These are phyloP conservation scores for Kodamaea sp. DNA, from an alignment of 1,139 yeast genomes.

Conservation along the genomic window DNA sequence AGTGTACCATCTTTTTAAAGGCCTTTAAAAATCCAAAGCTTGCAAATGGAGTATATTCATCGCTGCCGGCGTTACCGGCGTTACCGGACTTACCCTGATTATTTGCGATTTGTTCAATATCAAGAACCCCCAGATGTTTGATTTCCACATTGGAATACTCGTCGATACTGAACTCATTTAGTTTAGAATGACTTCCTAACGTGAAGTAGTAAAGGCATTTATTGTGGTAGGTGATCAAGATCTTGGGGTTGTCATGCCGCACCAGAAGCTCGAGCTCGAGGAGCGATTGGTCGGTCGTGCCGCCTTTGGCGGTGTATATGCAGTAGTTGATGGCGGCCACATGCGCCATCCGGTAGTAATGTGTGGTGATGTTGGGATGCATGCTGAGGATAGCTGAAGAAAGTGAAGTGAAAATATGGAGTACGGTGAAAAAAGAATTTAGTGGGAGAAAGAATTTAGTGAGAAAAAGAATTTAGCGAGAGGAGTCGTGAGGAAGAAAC, in stretches of 20 bases:
- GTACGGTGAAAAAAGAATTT: no score
- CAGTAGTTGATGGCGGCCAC: conserved; percentile 30
- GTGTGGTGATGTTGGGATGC: conserved; percentile 29
- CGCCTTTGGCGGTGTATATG: conserved; percentile 29
- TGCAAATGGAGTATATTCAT: conserved; percentile 40
- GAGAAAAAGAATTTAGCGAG: no score
- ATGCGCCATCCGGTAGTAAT: conserved; percentile 43
- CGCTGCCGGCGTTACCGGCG: conserved; percentile 6
- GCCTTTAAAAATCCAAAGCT: conserved; percentile 60
- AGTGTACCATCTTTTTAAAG: conserved; percentile 51
- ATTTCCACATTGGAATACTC: conserved; percentile 34
- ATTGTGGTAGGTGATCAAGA: conserved; percentile 55
- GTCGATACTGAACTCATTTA: conserved; percentile 17
- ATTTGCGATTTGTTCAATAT: conserved; percentile 25
- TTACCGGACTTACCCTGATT: conserved; percentile 1
- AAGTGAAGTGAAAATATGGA: no score
- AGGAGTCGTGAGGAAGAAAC: no score
- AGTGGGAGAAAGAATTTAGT: no score
- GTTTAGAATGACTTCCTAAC: conserved; percentile 28
- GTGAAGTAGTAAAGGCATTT: conserved; percentile 57
- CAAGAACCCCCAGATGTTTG: conserved; percentile 28
- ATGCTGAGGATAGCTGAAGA: no score
- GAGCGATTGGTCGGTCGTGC: conserved; percentile 37
- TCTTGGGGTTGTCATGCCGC: conserved; percentile 48
- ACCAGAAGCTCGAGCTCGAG: conserved; percentile 59